Percentiles rank a stretch among this genome's conserved stretches.
Evolutionary conservation across 2,329 filamentous ascomycete species (phyloP).

Genomic region (Curvularia spicifera): DNA sequence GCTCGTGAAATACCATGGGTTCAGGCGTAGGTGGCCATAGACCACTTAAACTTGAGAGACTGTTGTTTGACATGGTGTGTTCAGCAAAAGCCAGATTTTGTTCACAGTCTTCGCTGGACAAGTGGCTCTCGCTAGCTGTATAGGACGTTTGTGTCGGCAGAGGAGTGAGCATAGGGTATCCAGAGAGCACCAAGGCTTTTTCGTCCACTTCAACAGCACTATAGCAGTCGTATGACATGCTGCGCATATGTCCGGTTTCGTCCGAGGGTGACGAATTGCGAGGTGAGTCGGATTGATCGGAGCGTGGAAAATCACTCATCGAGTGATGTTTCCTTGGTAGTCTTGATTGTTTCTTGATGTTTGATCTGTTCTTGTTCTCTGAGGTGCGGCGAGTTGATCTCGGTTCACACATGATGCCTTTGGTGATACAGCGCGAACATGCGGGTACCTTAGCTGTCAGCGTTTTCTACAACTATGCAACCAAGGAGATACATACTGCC

Average conservation of each 20-base stretch:
- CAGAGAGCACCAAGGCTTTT: slow-evolving; percentile 30
- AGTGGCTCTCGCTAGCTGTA: slow-evolving; percentile 35
- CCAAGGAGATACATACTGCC: slow-evolving; percentile 31
- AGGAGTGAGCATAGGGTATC: slow-evolving; percentile 36
- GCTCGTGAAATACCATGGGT: slow-evolving; percentile 33
- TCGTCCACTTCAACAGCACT: slow-evolving; percentile 37
- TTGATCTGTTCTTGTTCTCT: slow-evolving; percentile 41
- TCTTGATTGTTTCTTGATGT: slow-evolving; percentile 35
- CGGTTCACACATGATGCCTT: slow-evolving; percentile 46
- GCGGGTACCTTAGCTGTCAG: slow-evolving; percentile 37
- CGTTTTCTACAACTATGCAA: not conserved
- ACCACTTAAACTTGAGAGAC: not conserved
- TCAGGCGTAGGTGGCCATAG: slow-evolving; percentile 38
- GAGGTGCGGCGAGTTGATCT: slow-evolving; percentile 48
- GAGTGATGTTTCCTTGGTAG: slow-evolving; percentile 36
- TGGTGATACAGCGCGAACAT: slow-evolving; percentile 46
- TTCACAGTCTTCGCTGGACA: slow-evolving; percentile 34
- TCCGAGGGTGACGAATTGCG: slow-evolving; percentile 31
- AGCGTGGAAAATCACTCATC: slow-evolving; percentile 22
- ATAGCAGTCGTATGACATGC: slow-evolving; percentile 39
- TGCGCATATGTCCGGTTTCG: slow-evolving; percentile 29
- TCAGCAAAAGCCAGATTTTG: slow-evolving; percentile 28
- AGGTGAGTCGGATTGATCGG: slow-evolving; percentile 29
- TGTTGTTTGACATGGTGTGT: slow-evolving; percentile 25
- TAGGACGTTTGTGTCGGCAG: slow-evolving; percentile 35